Conservation (phyloP, 1,139 yeast species). For the Candida sp. region DNA sequence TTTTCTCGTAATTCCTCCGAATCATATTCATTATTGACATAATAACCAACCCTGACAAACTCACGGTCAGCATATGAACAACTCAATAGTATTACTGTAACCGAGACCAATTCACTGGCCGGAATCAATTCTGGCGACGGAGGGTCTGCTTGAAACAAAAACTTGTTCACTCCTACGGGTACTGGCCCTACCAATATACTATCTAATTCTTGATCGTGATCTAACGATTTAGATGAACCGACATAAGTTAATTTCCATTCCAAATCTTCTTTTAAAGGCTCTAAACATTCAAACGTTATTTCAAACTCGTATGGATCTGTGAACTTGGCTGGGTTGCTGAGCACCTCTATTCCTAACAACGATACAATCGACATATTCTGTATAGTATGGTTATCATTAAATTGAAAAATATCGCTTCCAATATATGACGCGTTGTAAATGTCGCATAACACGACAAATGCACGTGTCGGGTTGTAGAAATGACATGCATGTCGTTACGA, state of each 20-base stretch:
- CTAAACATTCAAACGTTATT: constrained; percentile 95
- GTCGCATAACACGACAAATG: too few species aligned
- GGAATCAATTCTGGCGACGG: constrained; percentile 96
- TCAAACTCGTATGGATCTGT: constrained; percentile 94
- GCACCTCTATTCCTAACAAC: constrained; percentile 82
- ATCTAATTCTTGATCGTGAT: constrained; percentile 96
- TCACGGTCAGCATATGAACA: constrained; percentile 93
- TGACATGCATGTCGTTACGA: too few species aligned
- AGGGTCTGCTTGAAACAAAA: constrained; percentile 91
- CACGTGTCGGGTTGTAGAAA: too few species aligned
- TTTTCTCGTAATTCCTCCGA: constrained; percentile 88
- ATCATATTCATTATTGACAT: constrained; percentile 95
- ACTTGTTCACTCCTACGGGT: constrained; percentile 95
- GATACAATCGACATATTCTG: constrained; percentile 99
- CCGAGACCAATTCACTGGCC: constrained; percentile 90
- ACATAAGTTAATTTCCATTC: constrained; percentile 98
- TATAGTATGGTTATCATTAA: too few species aligned
- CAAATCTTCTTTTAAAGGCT: constrained; percentile 86
- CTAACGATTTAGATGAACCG: constrained; percentile 89
- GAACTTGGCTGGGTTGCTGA: constrained; percentile 94
- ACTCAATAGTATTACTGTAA: constrained; percentile 87
- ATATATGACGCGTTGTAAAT: too few species aligned
- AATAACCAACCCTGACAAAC: constrained; percentile 95
- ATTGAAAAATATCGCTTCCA: too few species aligned
- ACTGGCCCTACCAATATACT: constrained; percentile 96